Evolutionary conservation across 129 eudicot species (phyloP), one percentile per base, ranked within the genome.

Genomic region (Daucus carota): DNA sequence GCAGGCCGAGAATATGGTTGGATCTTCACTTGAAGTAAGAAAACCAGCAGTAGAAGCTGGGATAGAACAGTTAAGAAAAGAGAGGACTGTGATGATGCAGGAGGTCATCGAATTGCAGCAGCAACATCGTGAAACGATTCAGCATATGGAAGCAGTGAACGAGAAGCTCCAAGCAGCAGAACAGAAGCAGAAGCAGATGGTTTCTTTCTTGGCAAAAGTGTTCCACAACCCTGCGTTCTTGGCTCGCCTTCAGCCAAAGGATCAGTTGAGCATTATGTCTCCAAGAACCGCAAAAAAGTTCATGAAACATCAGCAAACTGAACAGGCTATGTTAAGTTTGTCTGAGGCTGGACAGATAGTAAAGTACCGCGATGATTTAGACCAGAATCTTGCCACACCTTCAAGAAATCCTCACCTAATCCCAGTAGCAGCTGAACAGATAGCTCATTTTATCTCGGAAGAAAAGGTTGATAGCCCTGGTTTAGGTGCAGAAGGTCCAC

Each of bases 151-250:
- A 82, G 66, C 76, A 13, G 91, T 91, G 26, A 87, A 84, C 42
- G 84, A 83, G 77, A 87, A 82, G 78, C 92, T 93, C 41, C 85
- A 84, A 77, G 89, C 86, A 41, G 92, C 92, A 59, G 98, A 90
- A 83, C 86, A 76, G 22, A 86, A 92, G 73, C 97, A 93, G 84
- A 90, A 90, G 45, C 96, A 86, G 70, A 84, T 91, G 92, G 89
- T 93, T 40, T 83, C 97, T 4, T 93, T 90, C 80, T 70, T 93
- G 75, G 98, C 93, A 46, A 89, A 86, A 79, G 84, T 84, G 42
- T 73, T 91, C 63, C 92, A 88, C 67, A 90, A 65, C 73, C 93
- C 96, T 5, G 84, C 28, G 8, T 88, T 85, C 65, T 36, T 83
- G n/a, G 81, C 85, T 20, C 86, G 84, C 79, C 83, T 87, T 47